A percentile compares a stretch with the other conserved stretches of the same genome.
Conservation (phyloP, 2,329 filamentous ascomycete species). For the Chrysosphaeria jannelii region DNA sequence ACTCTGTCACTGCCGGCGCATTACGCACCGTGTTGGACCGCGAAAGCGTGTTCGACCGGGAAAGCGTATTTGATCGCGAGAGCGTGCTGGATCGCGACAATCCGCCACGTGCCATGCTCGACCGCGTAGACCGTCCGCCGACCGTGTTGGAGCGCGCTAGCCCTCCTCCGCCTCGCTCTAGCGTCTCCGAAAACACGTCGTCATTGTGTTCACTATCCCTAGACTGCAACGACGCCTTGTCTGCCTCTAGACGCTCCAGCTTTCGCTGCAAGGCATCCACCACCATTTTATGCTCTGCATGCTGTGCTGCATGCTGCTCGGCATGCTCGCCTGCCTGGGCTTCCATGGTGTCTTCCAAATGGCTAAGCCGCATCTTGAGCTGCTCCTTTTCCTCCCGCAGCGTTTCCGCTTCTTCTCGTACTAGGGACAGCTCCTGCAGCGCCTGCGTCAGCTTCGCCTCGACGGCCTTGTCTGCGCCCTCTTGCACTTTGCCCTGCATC, state of each 20-base stretch:
- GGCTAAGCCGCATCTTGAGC: slow-evolving; percentile 48
- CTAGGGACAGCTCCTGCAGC: too few relatives aligned
- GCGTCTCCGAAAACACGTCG: slow-evolving; percentile 45
- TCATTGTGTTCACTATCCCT: slow-evolving; percentile 41
- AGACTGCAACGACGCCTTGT: too few relatives aligned
- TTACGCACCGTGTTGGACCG: slow-evolving; percentile 26
- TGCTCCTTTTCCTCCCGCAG: slow-evolving; percentile 44
- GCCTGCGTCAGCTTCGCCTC: slow-evolving; percentile 20
- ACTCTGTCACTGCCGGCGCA: slow-evolving; percentile 14
- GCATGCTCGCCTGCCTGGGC: slow-evolving; percentile 61
- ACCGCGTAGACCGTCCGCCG: slow-evolving; percentile 1
- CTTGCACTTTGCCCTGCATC: too few relatives aligned
- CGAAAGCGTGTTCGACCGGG: slow-evolving; percentile 5
- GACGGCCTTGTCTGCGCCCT: slow-evolving; percentile 50
- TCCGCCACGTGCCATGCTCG: slow-evolving; percentile 6
- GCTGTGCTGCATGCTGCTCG: too few relatives aligned
- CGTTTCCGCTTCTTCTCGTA: slow-evolving; percentile 12
- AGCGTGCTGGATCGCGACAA: slow-evolving; percentile 7
- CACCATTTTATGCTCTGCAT: slow-evolving; percentile 56
- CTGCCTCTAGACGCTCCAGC: slow-evolving; percentile 47
- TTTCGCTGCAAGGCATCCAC: slow-evolving; percentile 49
- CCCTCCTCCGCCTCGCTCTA: too few relatives aligned
- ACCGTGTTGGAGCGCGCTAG: slow-evolving; percentile 18
- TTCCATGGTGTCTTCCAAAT: slow-evolving; percentile 72
- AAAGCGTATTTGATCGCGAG: too few relatives aligned